Evolutionary conservation across 1,139 yeast species (phyloP), one percentile per base, ranked within the genome.

Genomic region (Protomyces gravidus): DNA sequence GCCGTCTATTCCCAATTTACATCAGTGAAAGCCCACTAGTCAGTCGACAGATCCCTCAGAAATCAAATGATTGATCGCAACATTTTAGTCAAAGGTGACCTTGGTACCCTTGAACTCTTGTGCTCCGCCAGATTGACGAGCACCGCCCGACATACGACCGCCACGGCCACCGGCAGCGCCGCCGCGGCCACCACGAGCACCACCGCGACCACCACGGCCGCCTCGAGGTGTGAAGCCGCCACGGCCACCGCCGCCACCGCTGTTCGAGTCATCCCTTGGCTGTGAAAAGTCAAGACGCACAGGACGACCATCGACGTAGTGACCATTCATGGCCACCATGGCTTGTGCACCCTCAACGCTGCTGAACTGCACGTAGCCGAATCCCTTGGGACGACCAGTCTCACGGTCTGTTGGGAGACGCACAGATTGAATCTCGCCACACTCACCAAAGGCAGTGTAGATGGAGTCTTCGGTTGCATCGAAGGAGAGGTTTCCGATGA

Each of bases 371-470:
- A 92, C 96, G 76, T 92, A 92, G 67, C 97, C 98, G 78, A 92
- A 92, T 67, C 98, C 98, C 82, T 92, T 92, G 75, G 96, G 95
- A 78, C 90, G 97, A 74, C 89, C 95, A 67, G 97, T 89, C 75
- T 90, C 97, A 71, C 96, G 97, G 77, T 90, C 95, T 55, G 97
- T 90, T 75, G 98, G 98, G 68, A 92, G 79, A 79, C 98, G 85
- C 69, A 90, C 90, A 63, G 95, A 86, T 62, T 89, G 76, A 64
- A 92, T 87, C 66, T 79, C 80, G 72, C 97, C 97, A 75, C 81
- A 80, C 70, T 80, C 82, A 67, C 86, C 83, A 71, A 92, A 92
- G 50, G 82, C 73, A 68, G 80, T 82, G 75, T 80, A 85, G 68
- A 92, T 78, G 65, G 76, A 77, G 72, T 89, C 96, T 76, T 89